Percentiles rank a stretch among this genome's conserved stretches.
These are phyloP conservation scores for Moelleriella libera DNA, from an alignment of 2,329 filamentous ascomycete species.

Conservation along the genomic window DNA sequence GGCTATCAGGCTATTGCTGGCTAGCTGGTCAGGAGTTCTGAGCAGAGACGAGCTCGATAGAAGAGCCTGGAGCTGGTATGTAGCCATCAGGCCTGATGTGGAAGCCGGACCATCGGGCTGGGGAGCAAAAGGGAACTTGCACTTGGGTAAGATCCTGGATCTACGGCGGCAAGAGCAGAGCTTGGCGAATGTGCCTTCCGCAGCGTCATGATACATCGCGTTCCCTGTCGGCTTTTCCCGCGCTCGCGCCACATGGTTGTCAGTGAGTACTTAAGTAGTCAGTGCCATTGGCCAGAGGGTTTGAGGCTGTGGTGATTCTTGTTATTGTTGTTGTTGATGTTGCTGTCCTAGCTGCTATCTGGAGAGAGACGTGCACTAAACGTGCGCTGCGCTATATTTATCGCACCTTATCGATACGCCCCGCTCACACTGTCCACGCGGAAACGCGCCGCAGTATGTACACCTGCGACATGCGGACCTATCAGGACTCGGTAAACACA, in stretches of 20 bases:
- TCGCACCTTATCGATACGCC: conserved; percentile 7
- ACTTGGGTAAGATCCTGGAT: conserved; percentile 50
- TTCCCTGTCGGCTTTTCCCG: too few relatives aligned
- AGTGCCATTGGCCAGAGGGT: too few relatives aligned
- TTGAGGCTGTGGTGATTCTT: too few relatives aligned
- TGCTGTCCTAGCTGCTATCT: too few relatives aligned
- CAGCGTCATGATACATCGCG: neutral
- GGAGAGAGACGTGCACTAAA: too few relatives aligned
- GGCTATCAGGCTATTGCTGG: conserved; percentile 56
- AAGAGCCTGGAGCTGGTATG: conserved; percentile 72
- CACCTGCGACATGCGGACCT: too few relatives aligned
- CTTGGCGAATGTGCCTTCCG: conserved; percentile 5
- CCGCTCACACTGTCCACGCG: conserved; percentile 1
- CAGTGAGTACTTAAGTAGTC: too few relatives aligned
- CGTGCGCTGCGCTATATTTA: neutral
- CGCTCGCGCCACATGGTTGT: too few relatives aligned
- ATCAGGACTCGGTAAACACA: too few relatives aligned
- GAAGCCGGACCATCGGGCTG: conserved; percentile 62
- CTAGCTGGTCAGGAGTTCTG: conserved; percentile 59
- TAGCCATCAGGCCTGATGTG: conserved; percentile 61
- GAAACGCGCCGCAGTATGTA: neutral
- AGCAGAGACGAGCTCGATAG: conserved; percentile 53
- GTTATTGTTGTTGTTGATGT: too few relatives aligned
- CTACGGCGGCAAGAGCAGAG: conserved; percentile 22
- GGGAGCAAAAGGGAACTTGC: conserved; percentile 66